A percentile compares a stretch with the other conserved stretches of the same genome.
phyloP scores from a whole-genome alignment of 2,329 filamentous ascomycete genomes.

The Diaporthe australafricana region DNA sequence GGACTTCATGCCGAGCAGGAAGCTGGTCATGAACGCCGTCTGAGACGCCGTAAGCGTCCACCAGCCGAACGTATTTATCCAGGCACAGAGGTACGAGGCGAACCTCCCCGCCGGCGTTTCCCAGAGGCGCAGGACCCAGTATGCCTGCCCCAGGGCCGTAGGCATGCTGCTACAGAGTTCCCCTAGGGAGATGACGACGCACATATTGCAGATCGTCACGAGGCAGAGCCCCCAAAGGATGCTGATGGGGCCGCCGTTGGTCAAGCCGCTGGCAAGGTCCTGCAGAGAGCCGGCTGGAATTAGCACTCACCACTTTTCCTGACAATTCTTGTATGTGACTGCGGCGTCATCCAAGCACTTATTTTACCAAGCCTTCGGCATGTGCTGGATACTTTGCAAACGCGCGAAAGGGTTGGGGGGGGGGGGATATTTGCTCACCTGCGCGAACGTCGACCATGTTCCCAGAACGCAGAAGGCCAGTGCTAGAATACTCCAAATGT shows the following conservation, averaged over 20 bases:
- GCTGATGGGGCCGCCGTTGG: slow-evolving; percentile 64
- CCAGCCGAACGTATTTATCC: slow-evolving; percentile 72
- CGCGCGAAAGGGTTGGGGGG: no score
- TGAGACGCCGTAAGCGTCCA: slow-evolving; percentile 67
- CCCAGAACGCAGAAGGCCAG: slow-evolving; percentile 68
- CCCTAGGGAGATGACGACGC: slow-evolving; percentile 65
- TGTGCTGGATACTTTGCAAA: no score
- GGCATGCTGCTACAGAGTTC: slow-evolving; percentile 70
- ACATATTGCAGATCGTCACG: slow-evolving; percentile 64
- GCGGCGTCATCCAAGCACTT: no score
- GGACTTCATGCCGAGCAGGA: slow-evolving; percentile 67
- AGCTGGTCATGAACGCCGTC: slow-evolving; percentile 68
- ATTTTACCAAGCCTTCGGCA: neutral
- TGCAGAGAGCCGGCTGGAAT: neutral
- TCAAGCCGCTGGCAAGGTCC: slow-evolving; percentile 60
- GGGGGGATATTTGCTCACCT: slow-evolving; percentile 40
- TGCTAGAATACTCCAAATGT: slow-evolving; percentile 66
- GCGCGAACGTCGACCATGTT: slow-evolving; percentile 69
- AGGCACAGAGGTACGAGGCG: slow-evolving; percentile 67
- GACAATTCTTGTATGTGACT: no score
- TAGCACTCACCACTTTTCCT: neutral
- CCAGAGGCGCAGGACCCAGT: slow-evolving; percentile 61
- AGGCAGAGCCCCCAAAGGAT: slow-evolving; percentile 67
- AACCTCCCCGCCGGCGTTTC: slow-evolving; percentile 55
- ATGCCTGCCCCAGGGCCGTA: slow-evolving; percentile 69